Conservation (phyloP, 257 asterid species). For the Solanum pimpinellifolium region DNA sequence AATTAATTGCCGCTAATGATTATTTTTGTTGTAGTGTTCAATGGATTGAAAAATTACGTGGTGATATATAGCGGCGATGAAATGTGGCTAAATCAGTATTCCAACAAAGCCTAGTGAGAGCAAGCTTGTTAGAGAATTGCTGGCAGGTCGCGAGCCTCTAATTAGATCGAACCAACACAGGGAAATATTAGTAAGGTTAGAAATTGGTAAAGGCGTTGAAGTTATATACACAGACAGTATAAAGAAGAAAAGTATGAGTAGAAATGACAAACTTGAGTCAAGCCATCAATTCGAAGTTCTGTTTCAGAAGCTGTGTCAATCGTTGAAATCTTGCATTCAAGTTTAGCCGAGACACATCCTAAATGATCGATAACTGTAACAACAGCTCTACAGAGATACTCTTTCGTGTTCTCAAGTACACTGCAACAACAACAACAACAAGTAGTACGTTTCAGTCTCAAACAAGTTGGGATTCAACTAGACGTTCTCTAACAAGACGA, state of each 20-base stretch:
- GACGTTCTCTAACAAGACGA: neutral
- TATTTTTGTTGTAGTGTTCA: too few species aligned
- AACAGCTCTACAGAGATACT: slow-evolving; percentile 40
- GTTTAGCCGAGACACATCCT: slow-evolving; percentile 47
- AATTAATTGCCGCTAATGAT: too few species aligned
- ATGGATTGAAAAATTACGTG: slow-evolving; percentile 13
- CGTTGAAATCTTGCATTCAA: slow-evolving; percentile 27
- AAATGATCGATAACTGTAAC: slow-evolving; percentile 58
- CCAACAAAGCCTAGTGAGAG: slow-evolving; percentile 25
- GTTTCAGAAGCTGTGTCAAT: slow-evolving; percentile 29
- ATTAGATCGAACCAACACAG: neutral
- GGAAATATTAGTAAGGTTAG: neutral
- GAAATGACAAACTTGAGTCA: slow-evolving; percentile 28
- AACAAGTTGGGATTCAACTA: neutral
- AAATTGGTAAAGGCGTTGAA: neutral
- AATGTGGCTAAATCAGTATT: slow-evolving; percentile 24
- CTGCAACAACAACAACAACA: slow-evolving; percentile 13
- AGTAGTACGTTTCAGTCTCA: neutral
- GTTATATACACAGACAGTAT: neutral
- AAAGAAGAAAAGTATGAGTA: too few species aligned
- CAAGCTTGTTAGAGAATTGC: slow-evolving; percentile 29
- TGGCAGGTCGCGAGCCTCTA: slow-evolving; percentile 51
- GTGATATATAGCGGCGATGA: slow-evolving; percentile 36
- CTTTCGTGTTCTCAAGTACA: slow-evolving; percentile 45
- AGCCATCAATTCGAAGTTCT: slow-evolving; percentile 20